Evolutionary conservation across 768 basidiomycete genomes (phyloP).

Genomic region (Clavulina sp.): DNA sequence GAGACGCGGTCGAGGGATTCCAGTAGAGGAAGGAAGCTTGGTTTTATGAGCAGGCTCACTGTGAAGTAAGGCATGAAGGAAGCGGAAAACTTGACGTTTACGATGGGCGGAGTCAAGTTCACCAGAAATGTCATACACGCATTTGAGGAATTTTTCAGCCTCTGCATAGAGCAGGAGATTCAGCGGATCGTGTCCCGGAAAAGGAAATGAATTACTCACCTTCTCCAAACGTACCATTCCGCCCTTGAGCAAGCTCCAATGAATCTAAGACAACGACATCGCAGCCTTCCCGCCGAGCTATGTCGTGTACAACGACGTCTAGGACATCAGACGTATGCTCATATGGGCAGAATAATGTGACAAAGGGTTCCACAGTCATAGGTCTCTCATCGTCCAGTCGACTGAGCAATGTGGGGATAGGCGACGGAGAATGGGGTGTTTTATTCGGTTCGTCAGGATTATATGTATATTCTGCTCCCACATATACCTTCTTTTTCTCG

Average conservation of each 20-base stretch:
- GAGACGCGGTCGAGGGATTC: constrained; percentile 52
- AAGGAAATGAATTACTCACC: not conserved
- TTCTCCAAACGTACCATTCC: not conserved
- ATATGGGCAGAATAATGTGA: too few species aligned
- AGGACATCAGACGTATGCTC: too few species aligned
- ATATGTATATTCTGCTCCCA: too few species aligned
- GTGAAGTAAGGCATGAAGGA: not conserved
- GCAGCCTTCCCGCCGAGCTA: not conserved
- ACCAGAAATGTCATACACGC: not conserved
- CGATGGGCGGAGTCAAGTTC: not conserved
- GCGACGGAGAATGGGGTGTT: too few species aligned
- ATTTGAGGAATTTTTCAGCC: not conserved
- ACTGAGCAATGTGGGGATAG: too few species aligned
- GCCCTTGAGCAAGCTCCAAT: not conserved
- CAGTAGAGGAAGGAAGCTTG: not conserved
- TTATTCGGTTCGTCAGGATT: too few species aligned
- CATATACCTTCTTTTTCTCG: too few species aligned
- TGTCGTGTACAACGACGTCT: not conserved
- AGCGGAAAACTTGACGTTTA: not conserved
- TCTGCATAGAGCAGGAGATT: not conserved
- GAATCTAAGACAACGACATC: not conserved
- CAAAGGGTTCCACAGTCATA: too few species aligned
- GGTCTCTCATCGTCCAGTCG: too few species aligned
- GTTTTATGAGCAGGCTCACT: not conserved
- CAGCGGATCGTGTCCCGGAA: not conserved